Evolutionary conservation across 768 basidiomycete species (phyloP), one percentile per base, ranked within the genome.

Genomic region (Leucosporidium scottii): DNA sequence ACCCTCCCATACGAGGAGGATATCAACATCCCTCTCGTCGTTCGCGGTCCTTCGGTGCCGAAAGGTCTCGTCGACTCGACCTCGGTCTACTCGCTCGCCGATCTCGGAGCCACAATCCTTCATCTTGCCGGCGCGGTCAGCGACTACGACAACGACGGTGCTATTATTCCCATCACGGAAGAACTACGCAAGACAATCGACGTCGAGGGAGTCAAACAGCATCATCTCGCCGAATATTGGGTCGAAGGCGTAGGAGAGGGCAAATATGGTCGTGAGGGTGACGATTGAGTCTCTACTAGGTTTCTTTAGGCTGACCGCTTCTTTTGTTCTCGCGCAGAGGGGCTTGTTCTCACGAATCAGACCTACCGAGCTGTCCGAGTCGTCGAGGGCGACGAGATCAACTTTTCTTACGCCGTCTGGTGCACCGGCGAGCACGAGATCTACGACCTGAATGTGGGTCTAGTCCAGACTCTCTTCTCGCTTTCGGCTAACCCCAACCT

Each of bases 371-470:
- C 70, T 17, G 50, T 72, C 34, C 63, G 70, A 5, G 67, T 72
- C 27, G 53, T 65, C 31, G 63, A 72, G 17, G 63, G 53, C 4
- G 39, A 50, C 62, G 66, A 65, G 20, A 56, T 54, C 39, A 66
- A 64, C 66, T 67, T 56, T 34, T 62, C 55, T 8, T 71, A 65
- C 59, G 66, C 62, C 0, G 64, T 73, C 5, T 69, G 70, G 73
- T 74, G 73, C 55, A 72, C 73, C 2, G 71, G 73, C 20, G 73
- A 74, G 50, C 61, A 68, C 13, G 73, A 74, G 68, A 49, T 74
- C 28, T 70, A 70, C 57, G 53, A 68, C 48, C 58, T 70, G 23
- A 58, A 58, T 1, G 68, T 69, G 34, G 23, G 58, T 31, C 7
- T n/a, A n/a, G n/a, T n/a, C n/a, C n/a, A n/a, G n/a, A n/a, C n/a